Evolutionary conservation across 176 grass and related monocot genomes (phyloP).

Genomic region (Aegilops tauschii): DNA sequence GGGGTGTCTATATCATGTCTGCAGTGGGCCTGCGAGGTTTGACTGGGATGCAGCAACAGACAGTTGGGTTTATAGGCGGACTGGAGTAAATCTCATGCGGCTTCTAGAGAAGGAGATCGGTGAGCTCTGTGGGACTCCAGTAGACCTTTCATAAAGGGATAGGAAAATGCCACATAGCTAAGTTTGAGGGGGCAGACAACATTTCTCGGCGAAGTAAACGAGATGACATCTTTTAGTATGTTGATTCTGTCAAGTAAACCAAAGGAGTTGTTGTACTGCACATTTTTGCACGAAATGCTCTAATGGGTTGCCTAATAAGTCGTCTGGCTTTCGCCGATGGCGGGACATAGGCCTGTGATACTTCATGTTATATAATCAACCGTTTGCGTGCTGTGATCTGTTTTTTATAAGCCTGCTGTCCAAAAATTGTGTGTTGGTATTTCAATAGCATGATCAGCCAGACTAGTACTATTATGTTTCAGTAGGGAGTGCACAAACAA

Average conservation of each 20-base stretch:
- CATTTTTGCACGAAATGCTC: not conserved
- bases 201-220: not conserved
- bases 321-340: too few relatives aligned
- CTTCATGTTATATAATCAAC: not conserved
- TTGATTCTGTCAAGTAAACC: not conserved
- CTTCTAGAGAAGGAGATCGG: constrained; percentile 68
- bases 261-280: not conserved
- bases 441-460: not conserved
- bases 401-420: not conserved
- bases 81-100: constrained; percentile 53
- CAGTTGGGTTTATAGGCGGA: constrained; percentile 74
- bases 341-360: not conserved
- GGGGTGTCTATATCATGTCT: not conserved
- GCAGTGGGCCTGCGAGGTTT: constrained; percentile 61
- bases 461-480: not conserved
- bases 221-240: not conserved
- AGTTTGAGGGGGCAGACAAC: not conserved
- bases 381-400: not conserved
- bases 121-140: constrained; percentile 52
- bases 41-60: constrained; percentile 62
- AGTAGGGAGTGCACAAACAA: not conserved
- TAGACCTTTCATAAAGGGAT: constrained; percentile 49
- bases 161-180: not conserved
- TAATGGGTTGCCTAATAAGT: constrained; percentile 1
- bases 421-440: not conserved